Evolutionary conservation across 2,329 filamentous ascomycete genomes (phyloP).

Genomic region (Stagonosporopsis chrysanthemi): DNA sequence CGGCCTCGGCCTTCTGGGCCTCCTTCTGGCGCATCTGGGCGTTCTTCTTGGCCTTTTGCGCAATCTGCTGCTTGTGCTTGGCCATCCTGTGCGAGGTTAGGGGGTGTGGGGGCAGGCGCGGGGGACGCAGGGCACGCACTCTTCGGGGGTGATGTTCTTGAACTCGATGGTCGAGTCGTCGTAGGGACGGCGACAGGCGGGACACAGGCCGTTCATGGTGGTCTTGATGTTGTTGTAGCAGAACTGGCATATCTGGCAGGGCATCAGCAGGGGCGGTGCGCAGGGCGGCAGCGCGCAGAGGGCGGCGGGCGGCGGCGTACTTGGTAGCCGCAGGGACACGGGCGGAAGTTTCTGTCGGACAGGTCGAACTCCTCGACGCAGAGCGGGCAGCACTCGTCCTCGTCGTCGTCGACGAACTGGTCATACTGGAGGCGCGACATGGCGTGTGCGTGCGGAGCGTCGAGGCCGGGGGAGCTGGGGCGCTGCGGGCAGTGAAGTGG

Average conservation of each 20-base stretch:
- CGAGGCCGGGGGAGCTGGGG: too few species aligned
- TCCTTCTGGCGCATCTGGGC: conserved; percentile 91
- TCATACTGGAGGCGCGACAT: conserved; percentile 61
- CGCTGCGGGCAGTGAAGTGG: conserved; percentile 40
- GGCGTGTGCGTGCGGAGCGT: conserved; percentile 17
- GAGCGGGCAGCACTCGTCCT: conserved; percentile 75
- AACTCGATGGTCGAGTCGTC: conserved; percentile 97
- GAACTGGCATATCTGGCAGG: conserved; percentile 86
- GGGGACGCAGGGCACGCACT: conserved; percentile 66
- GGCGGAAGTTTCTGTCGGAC: conserved; percentile 94
- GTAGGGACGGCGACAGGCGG: conserved; percentile 94
- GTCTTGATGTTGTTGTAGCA: conserved; percentile 99
- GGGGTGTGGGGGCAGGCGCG: conserved; percentile 17
- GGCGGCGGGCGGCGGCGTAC: conserved; percentile 59
- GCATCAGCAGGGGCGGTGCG: conserved; percentile 34
- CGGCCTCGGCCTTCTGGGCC: conserved; percentile 93
- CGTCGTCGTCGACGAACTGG: conserved; percentile 63
- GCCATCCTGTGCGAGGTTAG: conserved; percentile 64
- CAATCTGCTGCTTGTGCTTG: conserved; percentile 76
- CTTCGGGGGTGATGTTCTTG: conserved; percentile 92
- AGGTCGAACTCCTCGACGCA: conserved; percentile 99
- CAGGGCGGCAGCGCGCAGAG: neutral
- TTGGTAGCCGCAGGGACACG: conserved; percentile 98
- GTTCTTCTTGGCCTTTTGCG: conserved; percentile 89
- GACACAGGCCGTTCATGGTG: conserved; percentile 96